A percentile compares a stretch with the other conserved stretches of the same genome.
Evolutionary conservation across 2,329 filamentous ascomycete species (phyloP).

Genomic region (Pyrenophora seminiperda): DNA sequence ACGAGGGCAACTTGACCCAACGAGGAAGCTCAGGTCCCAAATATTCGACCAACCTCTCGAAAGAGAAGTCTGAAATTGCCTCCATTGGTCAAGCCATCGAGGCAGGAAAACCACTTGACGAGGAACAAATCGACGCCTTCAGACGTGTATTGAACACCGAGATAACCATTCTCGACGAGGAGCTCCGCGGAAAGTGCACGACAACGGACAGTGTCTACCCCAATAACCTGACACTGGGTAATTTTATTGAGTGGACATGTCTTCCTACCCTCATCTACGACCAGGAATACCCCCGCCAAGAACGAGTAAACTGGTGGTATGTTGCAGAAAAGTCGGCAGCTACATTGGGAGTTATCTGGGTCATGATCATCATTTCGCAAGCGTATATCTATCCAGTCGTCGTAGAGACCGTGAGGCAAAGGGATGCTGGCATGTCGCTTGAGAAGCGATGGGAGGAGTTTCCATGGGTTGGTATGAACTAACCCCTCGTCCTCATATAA

Average conservation of each 20-base stretch:
- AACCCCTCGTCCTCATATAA: background rate
- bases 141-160: constrained; percentile 69
- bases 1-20: constrained; percentile 9
- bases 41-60: constrained; percentile 51
- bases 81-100: constrained; percentile 67
- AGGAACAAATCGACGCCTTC: constrained; percentile 67
- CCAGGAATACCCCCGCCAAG: constrained; percentile 74
- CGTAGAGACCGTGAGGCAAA: constrained; percentile 68
- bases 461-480: constrained; percentile 63
- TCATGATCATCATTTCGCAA: constrained; percentile 81
- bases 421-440: constrained; percentile 67
- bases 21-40: constrained; percentile 47
- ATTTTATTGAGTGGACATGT: constrained; percentile 74
- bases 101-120: constrained; percentile 63
- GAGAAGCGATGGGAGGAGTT: constrained; percentile 68
- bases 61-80: constrained; percentile 62
- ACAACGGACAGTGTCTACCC: constrained; percentile 63
- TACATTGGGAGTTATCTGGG: constrained; percentile 72
- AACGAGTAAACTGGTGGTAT: constrained; percentile 74
- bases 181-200: constrained; percentile 67
- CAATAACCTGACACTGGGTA: constrained; percentile 66
- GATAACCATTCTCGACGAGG: constrained; percentile 66
- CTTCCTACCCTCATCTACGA: constrained; percentile 81
- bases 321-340: constrained; percentile 73
- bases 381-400: constrained; percentile 79